These are phyloP conservation scores for Pseudocercospora crystallina DNA, from an alignment of 2,329 filamentous ascomycete genomes.

Conservation along the genomic window DNA sequence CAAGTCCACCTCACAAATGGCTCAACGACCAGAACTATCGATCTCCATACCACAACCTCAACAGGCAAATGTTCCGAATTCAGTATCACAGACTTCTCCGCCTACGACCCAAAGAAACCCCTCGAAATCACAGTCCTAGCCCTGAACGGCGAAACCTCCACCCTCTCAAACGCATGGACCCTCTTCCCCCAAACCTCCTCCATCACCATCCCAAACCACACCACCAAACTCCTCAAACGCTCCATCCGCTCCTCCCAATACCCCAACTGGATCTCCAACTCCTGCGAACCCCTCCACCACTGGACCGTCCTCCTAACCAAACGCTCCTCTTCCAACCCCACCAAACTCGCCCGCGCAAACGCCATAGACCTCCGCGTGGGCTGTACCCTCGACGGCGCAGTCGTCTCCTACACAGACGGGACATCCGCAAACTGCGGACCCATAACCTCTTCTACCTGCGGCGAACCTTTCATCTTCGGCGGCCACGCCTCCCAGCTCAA, in stretches of 20 bases:
- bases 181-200: slow-evolving; percentile 34
- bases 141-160: slow-evolving; percentile 44
- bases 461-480: slow-evolving; percentile 35
- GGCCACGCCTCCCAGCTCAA: slow-evolving; percentile 35
- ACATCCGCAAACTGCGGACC: slow-evolving; percentile 46
- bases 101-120: slow-evolving; percentile 2
- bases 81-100: neutral
- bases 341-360: slow-evolving; percentile 38
- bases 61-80: neutral
- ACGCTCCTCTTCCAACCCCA: slow-evolving; percentile 28
- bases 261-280: no score
- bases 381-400: slow-evolving; percentile 46
- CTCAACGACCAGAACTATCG: neutral
- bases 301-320: slow-evolving; percentile 23
- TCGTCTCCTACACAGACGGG: slow-evolving; percentile 48
- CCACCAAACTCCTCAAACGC: slow-evolving; percentile 42
- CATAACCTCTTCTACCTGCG: slow-evolving; percentile 24
- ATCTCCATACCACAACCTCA: neutral
- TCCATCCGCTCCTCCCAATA: slow-evolving; percentile 23
- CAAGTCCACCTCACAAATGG: neutral
- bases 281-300: neutral
- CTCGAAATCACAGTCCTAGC: slow-evolving; percentile 29
- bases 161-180: slow-evolving; percentile 37
- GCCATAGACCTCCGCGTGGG: slow-evolving; percentile 50
- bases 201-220: slow-evolving; percentile 42